A percentile compares a stretch with the other conserved stretches of the same genome.
Conservation (phyloP, 139 green algal species). For the Chlorella sp. region DNA sequence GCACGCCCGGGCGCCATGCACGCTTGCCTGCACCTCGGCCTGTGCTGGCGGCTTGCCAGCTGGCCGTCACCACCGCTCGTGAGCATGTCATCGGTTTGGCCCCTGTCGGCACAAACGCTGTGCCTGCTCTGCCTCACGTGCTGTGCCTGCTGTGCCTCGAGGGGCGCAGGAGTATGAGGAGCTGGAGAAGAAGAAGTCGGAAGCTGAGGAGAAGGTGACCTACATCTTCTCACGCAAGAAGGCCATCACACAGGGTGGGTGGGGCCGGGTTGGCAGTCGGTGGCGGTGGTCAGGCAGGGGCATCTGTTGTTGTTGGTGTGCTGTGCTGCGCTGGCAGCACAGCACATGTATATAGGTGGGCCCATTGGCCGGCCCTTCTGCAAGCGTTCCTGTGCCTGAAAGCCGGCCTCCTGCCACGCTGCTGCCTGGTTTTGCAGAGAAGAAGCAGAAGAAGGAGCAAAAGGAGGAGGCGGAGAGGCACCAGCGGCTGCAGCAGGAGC, state of each 20-base stretch:
- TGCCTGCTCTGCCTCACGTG: too few species aligned
- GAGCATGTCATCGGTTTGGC: too few species aligned
- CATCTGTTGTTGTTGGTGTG: neutral
- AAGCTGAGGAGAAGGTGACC: conserved; percentile 72
- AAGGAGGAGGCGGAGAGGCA: conserved; percentile 97
- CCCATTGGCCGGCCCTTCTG: too few species aligned
- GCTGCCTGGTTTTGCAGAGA: conserved; percentile 59
- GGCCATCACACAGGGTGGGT: conserved; percentile 52
- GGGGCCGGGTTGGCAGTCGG: neutral
- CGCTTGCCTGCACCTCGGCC: too few species aligned
- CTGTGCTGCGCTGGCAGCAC: neutral
- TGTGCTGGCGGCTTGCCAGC: too few species aligned
- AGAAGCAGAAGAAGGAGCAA: conserved; percentile 95
- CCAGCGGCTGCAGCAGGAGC: conserved; percentile 73
- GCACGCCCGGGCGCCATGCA: too few species aligned
- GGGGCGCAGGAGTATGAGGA: conserved; percentile 73
- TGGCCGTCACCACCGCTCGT: too few species aligned
- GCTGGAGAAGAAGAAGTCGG: conserved; percentile 54
- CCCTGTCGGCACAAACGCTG: too few species aligned
- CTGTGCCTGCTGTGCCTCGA: neutral
- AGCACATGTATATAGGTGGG: too few species aligned
- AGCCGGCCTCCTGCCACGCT: neutral
- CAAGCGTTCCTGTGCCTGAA: neutral
- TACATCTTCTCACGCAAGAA: conserved; percentile 83
- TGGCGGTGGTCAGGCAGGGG: neutral